Evolutionary conservation across 768 basidiomycete species (phyloP).

Genomic region (button mushroom (Agaricus bisporus)): DNA sequence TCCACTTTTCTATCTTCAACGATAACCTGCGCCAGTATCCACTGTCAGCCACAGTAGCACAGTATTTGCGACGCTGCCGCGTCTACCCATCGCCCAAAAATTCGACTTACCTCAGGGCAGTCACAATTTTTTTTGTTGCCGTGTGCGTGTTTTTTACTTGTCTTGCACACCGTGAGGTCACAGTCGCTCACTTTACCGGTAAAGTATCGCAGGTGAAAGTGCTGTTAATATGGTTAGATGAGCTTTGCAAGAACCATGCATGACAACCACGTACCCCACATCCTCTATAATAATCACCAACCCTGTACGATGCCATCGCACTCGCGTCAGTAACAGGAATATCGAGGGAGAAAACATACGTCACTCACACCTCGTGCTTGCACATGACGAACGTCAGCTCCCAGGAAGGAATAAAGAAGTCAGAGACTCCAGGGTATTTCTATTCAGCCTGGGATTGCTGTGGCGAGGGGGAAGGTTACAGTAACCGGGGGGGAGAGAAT

Average conservation of each 20-base stretch:
- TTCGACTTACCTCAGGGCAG: slow-evolving; percentile 31
- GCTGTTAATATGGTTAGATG: slow-evolving; percentile 22
- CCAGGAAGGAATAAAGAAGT: background rate
- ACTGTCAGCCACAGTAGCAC: no score
- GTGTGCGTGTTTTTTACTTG: slow-evolving; percentile 36
- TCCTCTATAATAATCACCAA: slow-evolving; percentile 45
- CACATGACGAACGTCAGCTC: slow-evolving; percentile 19
- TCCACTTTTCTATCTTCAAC: slow-evolving; percentile 36
- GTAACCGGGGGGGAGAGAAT: background rate
- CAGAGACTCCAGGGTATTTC: background rate
- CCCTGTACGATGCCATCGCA: slow-evolving; percentile 19
- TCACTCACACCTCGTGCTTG: slow-evolving; percentile 29
- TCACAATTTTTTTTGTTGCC: slow-evolving; percentile 35
- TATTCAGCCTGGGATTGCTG: background rate
- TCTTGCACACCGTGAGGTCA: slow-evolving; percentile 29
- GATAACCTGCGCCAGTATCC: slow-evolving; percentile 31
- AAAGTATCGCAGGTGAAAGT: slow-evolving; percentile 44
- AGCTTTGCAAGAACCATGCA: background rate
- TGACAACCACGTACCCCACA: slow-evolving; percentile 34
- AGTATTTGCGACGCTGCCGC: no score
- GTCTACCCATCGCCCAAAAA: background rate
- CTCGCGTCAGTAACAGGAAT: background rate
- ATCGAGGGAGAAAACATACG: background rate
- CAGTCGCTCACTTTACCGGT: slow-evolving; percentile 40
- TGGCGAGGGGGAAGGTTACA: background rate